Evolutionary conservation across 495 filamentous ascomycete genomes (phyloP), one percentile per base, ranked within the genome.

Genomic region (Aspergillus homomorphus): DNA sequence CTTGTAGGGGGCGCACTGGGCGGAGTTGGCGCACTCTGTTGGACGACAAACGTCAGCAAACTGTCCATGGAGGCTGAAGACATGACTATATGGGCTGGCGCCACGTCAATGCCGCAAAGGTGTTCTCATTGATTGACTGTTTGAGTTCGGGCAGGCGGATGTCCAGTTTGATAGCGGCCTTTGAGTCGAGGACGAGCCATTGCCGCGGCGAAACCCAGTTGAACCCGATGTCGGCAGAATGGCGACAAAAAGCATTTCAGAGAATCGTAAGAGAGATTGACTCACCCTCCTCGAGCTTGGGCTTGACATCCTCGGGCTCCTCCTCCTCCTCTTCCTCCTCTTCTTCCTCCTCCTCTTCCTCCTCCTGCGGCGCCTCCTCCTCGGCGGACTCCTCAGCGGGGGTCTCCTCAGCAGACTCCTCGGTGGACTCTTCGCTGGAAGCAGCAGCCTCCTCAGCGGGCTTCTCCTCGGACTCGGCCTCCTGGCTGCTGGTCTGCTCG

Each of bases 251-350:
- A 16, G 38, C 38, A 43, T 28, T n/a, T 16, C 16, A 51, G 41
- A 49, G 20, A 43, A 45, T 10, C 24, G 21, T 53, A 58, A 46
- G 18, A 23, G 42, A 19, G 53, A 44, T 0, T 54, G 33, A 89
- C 89, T 76, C 77, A 97, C 94, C 92, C 81, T 92, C 91, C 69
- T 94, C 88, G 56, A 98, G 73, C 77, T 86, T 85, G 60, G 91
- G 90, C 83, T 95, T 95, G 59, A 84, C 82, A 70, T 98, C 94
- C 63, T 85, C 85, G 50, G 86, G 81, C 81, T 98, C 93, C 61
- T 96, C 90, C 63, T 95, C 92, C 58, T 95, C 92, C 15, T 94
- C 90, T 58, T 94, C 91, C 53, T 93, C 90, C 53, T 90, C 89
- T 53, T 90, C 86, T 21, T 84, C 84, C 51, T 83, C 78, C 30